Base-by-base conservation (phyloP, 805 yeast species). In the Candida xyloterini region DNA sequence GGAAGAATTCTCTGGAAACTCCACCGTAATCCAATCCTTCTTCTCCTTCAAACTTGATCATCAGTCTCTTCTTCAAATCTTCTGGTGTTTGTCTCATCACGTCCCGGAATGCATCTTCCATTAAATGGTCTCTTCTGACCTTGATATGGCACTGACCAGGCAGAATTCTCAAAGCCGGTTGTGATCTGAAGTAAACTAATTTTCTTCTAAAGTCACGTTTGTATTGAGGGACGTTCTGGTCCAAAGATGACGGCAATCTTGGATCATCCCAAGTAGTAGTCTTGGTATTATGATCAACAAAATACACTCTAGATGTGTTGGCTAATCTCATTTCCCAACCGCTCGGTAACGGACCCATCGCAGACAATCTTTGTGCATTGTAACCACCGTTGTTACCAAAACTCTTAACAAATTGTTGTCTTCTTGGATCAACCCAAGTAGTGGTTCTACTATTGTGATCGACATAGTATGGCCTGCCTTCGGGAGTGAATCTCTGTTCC, bases 321-420 rank as follows among this genome's bases (percentile, higher is more conserved):
- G 99, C 95, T 59, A 93, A 76, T 67, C 99, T 84, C 99, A 93
- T 93, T 71, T 93, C 99, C 99, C 99, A 93, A 39, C 99, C 99
- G 39, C 91, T 80, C 33, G 99, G 99, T 59, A 93, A 73, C 38
- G 99, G 99, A 13, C 99, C 99, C 64, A 93, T 74, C 60, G 95
- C 98, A 30, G 95, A 84, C 10, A 93, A 96, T 22, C 98, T 96
- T 70, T 93, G 99, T 56, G 93, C 98, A 68, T 90, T 96, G 52
- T 91, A 88, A 15, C 96, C 88, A 4, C 96, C 84, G 56, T 79
- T 66, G 76, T 90, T 74, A 20, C 96, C 98, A 63, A 85, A 89
- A 46, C 95, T 88, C 62, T 97, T 84, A 55, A 93, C 93, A 65
- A 88, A 93, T 69, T 93, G 99, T 67, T 93, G 99, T 66, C 99